Percentiles rank a stretch among this genome's conserved stretches.
Evolutionary conservation across 2,329 filamentous ascomycete species (phyloP).

Genomic region (Cercospora beticola): DNA sequence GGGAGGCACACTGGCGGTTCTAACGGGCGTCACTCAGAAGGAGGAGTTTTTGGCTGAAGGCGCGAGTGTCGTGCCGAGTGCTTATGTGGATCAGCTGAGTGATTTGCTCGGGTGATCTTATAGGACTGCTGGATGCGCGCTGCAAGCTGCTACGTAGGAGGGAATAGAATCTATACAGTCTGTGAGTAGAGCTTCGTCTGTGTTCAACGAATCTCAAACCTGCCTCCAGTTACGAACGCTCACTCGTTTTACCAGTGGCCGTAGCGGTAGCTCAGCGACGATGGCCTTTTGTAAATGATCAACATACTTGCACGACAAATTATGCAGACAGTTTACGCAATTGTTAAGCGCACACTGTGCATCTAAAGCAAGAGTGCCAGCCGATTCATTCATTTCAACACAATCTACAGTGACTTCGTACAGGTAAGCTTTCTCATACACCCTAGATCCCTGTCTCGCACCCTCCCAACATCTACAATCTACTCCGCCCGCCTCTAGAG

Average conservation of each 20-base stretch:
- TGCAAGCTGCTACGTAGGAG: not conserved
- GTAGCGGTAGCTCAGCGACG: not conserved
- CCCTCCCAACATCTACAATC: constrained; percentile 3
- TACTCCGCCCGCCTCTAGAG: constrained; percentile 9
- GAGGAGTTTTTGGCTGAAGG: constrained; percentile 74
- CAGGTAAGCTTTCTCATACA: constrained; percentile 1
- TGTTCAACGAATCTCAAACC: not conserved
- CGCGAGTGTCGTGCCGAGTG: constrained; percentile 69
- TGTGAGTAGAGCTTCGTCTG: not conserved
- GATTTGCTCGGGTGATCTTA: constrained; percentile 58
- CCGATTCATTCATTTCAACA: not conserved
- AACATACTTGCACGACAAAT: no score
- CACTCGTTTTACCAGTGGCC: not conserved
- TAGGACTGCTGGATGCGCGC: not conserved
- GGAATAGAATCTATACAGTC: not conserved
- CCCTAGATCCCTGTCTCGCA: not conserved
- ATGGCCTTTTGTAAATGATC: no score
- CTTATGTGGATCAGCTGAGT: constrained; percentile 80
- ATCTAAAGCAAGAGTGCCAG: not conserved
- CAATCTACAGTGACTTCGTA: not conserved
- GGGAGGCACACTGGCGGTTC: constrained; percentile 84
- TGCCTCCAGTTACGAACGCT: not conserved
- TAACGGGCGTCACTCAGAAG: constrained; percentile 86
- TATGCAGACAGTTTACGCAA: not conserved
- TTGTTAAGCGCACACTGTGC: not conserved